Percentiles rank a stretch among this genome's conserved stretches.
These are phyloP conservation scores for Tricladium varicosporioides DNA, from an alignment of 2,329 filamentous ascomycete genomes.

Conservation along the genomic window DNA sequence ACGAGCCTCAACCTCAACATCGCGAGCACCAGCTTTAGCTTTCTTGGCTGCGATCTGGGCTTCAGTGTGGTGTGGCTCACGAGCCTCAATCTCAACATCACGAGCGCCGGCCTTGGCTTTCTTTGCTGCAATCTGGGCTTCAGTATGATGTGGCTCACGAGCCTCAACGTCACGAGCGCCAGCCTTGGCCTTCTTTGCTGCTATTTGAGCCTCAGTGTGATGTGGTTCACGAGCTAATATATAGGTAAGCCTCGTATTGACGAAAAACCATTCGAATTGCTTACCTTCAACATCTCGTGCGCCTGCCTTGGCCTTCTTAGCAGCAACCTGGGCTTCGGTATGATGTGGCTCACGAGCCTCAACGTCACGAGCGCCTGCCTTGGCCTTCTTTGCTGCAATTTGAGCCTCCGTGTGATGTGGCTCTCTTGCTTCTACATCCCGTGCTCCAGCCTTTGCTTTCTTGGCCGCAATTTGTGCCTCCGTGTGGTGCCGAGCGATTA, in stretches of 20 bases:
- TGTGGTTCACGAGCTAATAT: slow-evolving; percentile 4
- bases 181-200: slow-evolving; percentile 7
- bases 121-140: slow-evolving; percentile 11
- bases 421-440: slow-evolving; percentile 3
- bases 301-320: slow-evolving; percentile 10
- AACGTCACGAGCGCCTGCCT: not conserved
- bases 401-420: slow-evolving; percentile 8
- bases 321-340: slow-evolving; percentile 11
- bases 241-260: no score
- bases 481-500: slow-evolving; percentile 21
- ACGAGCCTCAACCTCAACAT: slow-evolving; percentile 4
- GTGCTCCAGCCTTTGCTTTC: slow-evolving; percentile 8
- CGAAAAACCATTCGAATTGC: not conserved
- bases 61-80: slow-evolving; percentile 12
- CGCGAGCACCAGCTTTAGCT: slow-evolving; percentile 3
- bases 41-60: slow-evolving; percentile 14
- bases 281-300: slow-evolving; percentile 4
- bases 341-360: slow-evolving; percentile 1
- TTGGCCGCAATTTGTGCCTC: slow-evolving; percentile 21
- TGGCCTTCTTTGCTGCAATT: slow-evolving; percentile 4
- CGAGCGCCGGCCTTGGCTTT: slow-evolving; percentile 8
- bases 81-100: not conserved
- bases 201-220: slow-evolving; percentile 11
- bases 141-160: slow-evolving; percentile 19
- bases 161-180: slow-evolving; percentile 4